Percentiles rank a stretch among this genome's conserved stretches.
These are phyloP conservation scores for Pistacia integerrima DNA, from an alignment of 345 rosid genomes.

Conservation along the genomic window DNA sequence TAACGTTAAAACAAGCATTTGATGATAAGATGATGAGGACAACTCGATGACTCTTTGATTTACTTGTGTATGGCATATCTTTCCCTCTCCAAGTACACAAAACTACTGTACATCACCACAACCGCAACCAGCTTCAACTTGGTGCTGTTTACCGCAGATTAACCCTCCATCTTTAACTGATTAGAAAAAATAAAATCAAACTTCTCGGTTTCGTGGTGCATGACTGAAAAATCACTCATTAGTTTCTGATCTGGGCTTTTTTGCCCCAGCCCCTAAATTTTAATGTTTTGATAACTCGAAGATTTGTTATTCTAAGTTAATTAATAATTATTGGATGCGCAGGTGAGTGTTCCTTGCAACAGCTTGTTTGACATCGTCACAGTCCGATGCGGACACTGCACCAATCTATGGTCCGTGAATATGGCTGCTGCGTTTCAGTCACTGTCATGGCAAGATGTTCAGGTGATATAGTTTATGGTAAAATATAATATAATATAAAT, in stretches of 20 bases:
- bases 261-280: not conserved
- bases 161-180: constrained; percentile 15
- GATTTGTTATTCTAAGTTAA: not conserved
- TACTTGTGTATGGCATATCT: constrained; percentile 19
- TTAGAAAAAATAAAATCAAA: constrained; percentile 16
- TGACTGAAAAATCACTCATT: not conserved
- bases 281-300: not conserved
- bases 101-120: constrained; percentile 9
- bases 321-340: constrained; percentile 19
- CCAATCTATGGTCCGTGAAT: constrained; percentile 94
- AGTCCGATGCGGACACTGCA: constrained; percentile 97
- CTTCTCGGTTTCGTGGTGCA: constrained; percentile 2
- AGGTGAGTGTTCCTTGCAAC: constrained; percentile 98
- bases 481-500: not conserved
- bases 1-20: constrained; percentile 29
- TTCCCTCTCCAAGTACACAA: constrained; percentile 14
- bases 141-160: not conserved
- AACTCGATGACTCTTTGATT: constrained; percentile 29
- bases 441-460: constrained; percentile 69
- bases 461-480: constrained; percentile 39
- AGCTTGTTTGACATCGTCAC: constrained; percentile 85
- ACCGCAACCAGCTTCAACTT: not conserved
- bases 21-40: constrained; percentile 35
- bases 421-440: constrained; percentile 97
- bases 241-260: constrained; percentile 10